Percentiles rank a stretch among this genome's conserved stretches.
Evolutionary conservation across 2,329 filamentous ascomycete genomes (phyloP).

Genomic region (Rutstroemia sp.): DNA sequence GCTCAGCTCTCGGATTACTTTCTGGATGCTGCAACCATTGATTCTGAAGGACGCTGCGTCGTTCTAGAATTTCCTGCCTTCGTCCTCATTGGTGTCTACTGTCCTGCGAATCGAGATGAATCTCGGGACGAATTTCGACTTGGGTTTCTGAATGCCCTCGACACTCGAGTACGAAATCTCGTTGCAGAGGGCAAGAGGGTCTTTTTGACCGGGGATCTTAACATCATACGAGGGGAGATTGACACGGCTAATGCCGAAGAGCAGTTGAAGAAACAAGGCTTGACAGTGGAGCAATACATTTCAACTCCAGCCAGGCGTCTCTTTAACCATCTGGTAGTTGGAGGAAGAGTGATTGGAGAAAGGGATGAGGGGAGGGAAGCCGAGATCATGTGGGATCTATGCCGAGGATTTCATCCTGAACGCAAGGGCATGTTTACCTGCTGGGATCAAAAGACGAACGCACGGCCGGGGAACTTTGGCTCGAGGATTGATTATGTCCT

Average conservation of each 20-base stretch:
- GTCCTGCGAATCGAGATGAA: constrained; percentile 82
- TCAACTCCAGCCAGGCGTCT: constrained; percentile 64
- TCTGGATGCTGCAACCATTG: constrained; percentile 65
- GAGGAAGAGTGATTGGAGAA: constrained; percentile 58
- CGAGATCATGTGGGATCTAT: constrained; percentile 76
- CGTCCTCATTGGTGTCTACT: constrained; percentile 87
- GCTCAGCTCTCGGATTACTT: constrained; percentile 56
- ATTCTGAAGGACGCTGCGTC: constrained; percentile 87
- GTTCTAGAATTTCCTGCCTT: constrained; percentile 92
- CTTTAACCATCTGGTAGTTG: constrained; percentile 78
- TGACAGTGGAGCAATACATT: constrained; percentile 65
- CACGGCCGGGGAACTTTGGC: constrained; percentile 90
- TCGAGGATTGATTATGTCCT: constrained; percentile 91
- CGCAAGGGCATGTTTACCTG: constrained; percentile 91
- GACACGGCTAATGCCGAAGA: constrained; percentile 74
- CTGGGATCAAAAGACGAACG: constrained; percentile 92
- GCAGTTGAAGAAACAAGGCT: constrained; percentile 59
- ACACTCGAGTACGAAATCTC: constrained; percentile 79
- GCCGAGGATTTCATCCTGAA: constrained; percentile 71
- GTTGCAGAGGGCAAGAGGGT: constrained; percentile 74
- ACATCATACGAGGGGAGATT: constrained; percentile 56
- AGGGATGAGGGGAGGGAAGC: constrained; percentile 62
- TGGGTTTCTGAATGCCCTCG: constrained; percentile 71
- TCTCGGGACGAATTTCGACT: constrained; percentile 74
- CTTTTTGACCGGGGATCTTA: constrained; percentile 80